A percentile compares a stretch with the other conserved stretches of the same genome.
These are phyloP conservation scores for Rhodamnia rubescens DNA, from an alignment of 345 rosid genomes.

Conservation along the genomic window DNA sequence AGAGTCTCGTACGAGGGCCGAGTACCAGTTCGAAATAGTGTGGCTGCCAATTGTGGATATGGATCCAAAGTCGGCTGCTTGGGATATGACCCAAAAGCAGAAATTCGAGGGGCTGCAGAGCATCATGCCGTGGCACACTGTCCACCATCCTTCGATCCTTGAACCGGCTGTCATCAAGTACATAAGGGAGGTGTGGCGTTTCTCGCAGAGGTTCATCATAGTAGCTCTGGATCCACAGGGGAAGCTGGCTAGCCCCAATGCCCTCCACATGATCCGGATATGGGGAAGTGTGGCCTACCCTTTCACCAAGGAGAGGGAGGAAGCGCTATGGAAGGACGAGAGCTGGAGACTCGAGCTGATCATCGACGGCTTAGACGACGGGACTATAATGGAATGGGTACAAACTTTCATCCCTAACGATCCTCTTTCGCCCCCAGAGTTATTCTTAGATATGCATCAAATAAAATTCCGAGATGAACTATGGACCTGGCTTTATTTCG, in stretches of 20 bases:
- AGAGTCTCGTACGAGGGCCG: not conserved
- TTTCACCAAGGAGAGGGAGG: constrained; percentile 12
- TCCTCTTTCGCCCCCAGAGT: not conserved
- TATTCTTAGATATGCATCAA: not conserved
- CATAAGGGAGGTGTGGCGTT: constrained; percentile 20
- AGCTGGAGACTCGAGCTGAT: constrained; percentile 19
- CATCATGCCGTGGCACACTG: constrained; percentile 21
- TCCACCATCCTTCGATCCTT: constrained; percentile 16
- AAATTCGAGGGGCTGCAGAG: constrained; percentile 7
- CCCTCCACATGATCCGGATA: constrained; percentile 24
- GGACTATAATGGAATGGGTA: constrained; percentile 16
- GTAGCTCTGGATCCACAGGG: constrained; percentile 24
- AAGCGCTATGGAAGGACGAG: constrained; percentile 16
- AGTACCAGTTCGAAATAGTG: constrained; percentile 15
- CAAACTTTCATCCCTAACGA: not conserved
- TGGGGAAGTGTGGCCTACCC: constrained; percentile 17
- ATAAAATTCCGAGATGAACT: not conserved
- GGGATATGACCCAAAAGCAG: constrained; percentile 11
- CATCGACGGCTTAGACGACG: constrained; percentile 12
- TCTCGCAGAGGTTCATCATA: constrained; percentile 8
- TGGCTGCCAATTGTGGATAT: constrained; percentile 35
- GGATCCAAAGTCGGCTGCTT: constrained; percentile 1
- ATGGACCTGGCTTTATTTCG: not conserved
- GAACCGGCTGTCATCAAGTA: constrained; percentile 16
- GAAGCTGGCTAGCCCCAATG: constrained; percentile 5